A percentile compares a stretch with the other conserved stretches of the same genome.
Conservation (phyloP, 2,329 filamentous ascomycete genomes). For the Beauveria asiatica region DNA sequence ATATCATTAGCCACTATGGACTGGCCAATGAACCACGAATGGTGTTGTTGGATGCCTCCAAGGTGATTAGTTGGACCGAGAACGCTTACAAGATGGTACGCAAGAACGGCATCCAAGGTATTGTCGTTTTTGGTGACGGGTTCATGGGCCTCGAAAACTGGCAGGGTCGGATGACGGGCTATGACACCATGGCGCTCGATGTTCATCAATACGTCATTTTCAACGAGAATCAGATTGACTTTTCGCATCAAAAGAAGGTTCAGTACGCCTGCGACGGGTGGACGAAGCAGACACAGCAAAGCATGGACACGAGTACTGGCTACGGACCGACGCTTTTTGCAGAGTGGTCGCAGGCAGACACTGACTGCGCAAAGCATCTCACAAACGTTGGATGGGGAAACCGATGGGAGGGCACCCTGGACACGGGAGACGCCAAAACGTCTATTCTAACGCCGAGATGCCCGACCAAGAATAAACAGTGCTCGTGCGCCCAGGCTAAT, state of each 20-base stretch:
- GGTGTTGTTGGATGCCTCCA: constrained; percentile 56
- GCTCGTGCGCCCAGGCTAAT: constrained; percentile 70
- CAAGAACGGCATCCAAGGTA: constrained; percentile 62
- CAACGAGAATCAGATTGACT: constrained; percentile 77
- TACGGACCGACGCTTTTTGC: constrained; percentile 93
- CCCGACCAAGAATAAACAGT: constrained; percentile 55
- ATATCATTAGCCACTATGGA: constrained; percentile 87
- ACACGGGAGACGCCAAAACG: constrained; percentile 53
- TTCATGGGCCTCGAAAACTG: constrained; percentile 89
- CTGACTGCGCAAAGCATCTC: constrained; percentile 78
- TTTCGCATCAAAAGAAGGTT: constrained; percentile 75
- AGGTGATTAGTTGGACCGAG: constrained; percentile 73
- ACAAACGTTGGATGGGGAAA: constrained; percentile 86
- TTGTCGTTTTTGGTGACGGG: constrained; percentile 84
- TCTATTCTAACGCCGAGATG: constrained; percentile 65
- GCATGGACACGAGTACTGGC: constrained; percentile 64
- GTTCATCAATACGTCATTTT: constrained; percentile 99
- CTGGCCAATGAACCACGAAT: constrained; percentile 92
- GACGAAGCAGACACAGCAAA: constrained; percentile 67
- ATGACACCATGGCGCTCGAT: constrained; percentile 75
- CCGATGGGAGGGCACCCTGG: constrained; percentile 83
- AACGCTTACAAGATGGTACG: constrained; percentile 65
- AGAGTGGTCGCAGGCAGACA: constrained; percentile 97
- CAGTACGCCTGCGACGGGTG: constrained; percentile 81
- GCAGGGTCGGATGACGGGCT: constrained; percentile 70